Evolutionary conservation across 176 grass and related monocot species (phyloP), one percentile per base, ranked within the genome.

Genomic region (Rhynchospora tenuis): DNA sequence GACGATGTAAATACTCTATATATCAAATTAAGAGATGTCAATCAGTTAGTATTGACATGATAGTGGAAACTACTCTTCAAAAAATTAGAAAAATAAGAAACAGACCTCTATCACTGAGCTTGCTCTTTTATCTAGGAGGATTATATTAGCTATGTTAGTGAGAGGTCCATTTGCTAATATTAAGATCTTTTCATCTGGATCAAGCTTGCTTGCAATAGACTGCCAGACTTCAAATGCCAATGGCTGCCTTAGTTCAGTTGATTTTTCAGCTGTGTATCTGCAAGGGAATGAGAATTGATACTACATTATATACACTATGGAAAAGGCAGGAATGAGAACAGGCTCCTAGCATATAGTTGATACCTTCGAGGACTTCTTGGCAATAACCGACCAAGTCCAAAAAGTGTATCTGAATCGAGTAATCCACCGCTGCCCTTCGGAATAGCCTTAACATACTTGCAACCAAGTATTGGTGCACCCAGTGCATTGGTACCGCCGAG

Each of bases 351-450:
- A 54, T 8, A 22, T 86, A 56, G 16, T 73, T 88, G 19, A 78
- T 89, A 91, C 94, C 95, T 91, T 88, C 95, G 88, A 31, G 92
- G 92, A 76, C 95, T 98, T 89, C 90, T 85, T 64, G 95, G 95
- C 87, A 98, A 84, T 22, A 58, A 86, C 27, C 92, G 85, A 85
- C 85, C 87, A 52, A 98, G 81, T 72, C 95, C 95, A 62, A 91
- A 91, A 20, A 97, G 88, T 9, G 95, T 98, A 65, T 98, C 95
- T 19, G 89, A 98, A 67, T 98, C 92, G 9, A 94, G 54, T 59
- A 89, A 87, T 68, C 95, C 92, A 66, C 95, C 92, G 57, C 92
- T 91, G 12, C 95, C 92, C 42, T 98, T 87, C 22, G 92, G 95
- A 83, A 98, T 94, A 64, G 88, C 82, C 77, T 82, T 91, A 8